Conservation (phyloP, 305 asterid genomes). For the Solanum hybrid region DNA sequence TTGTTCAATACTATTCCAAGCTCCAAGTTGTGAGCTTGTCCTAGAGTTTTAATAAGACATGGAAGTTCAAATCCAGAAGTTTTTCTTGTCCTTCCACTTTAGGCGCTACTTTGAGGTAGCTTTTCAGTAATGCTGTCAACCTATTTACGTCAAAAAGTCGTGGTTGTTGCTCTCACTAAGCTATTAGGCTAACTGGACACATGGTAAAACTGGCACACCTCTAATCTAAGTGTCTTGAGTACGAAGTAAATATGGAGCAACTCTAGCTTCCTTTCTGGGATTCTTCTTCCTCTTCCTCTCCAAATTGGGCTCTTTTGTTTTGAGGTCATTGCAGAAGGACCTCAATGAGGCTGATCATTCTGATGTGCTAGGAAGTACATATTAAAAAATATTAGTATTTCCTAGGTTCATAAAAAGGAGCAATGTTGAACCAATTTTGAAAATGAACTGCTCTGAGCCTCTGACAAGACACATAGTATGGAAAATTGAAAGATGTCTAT, state of each 20-base stretch:
- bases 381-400: background rate
- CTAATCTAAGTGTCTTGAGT: constrained; percentile 30
- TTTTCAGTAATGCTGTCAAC: background rate
- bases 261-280: constrained; percentile 35
- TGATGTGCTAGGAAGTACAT: constrained; percentile 55
- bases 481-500: background rate
- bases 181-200: background rate
- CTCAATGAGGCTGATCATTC: constrained; percentile 59
- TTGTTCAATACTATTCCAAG: background rate
- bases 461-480: background rate
- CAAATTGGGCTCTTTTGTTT: constrained; percentile 58
- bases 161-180: background rate
- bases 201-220: background rate
- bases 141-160: background rate
- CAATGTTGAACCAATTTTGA: background rate
- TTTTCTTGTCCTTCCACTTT: background rate
- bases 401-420: background rate
- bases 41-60: background rate
- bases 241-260: constrained; percentile 27
- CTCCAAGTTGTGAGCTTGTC: background rate
- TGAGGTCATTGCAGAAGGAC: constrained; percentile 50
- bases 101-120: background rate
- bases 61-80: background rate
- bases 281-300: constrained; percentile 50
- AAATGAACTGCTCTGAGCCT: background rate